These are phyloP conservation scores for Aquilaria yunnanensis DNA, from an alignment of 345 rosid genomes.

Conservation along the genomic window DNA sequence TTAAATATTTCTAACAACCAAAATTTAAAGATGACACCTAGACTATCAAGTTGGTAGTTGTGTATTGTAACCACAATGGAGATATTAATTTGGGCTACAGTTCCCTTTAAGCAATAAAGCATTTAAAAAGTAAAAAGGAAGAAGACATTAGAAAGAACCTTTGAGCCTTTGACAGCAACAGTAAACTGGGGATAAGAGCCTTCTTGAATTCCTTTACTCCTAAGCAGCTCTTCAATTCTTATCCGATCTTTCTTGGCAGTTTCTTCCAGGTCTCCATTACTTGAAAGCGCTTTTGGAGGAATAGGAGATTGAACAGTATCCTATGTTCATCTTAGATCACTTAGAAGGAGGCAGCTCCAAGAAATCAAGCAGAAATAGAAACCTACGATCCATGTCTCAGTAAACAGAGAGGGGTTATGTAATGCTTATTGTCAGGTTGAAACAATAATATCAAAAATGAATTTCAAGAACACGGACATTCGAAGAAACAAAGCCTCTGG, in stretches of 20 bases:
- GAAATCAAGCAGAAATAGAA: slow-evolving; percentile 3
- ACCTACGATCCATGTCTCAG: not conserved
- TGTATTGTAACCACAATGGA: too few species aligned
- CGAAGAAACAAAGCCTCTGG: not conserved
- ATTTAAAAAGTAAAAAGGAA: not conserved
- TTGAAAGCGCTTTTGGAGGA: slow-evolving; percentile 44
- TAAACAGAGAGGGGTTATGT: not conserved
- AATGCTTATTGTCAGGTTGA: not conserved
- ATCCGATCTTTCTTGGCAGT: slow-evolving; percentile 61
- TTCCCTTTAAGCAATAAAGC: not conserved
- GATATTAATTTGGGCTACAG: too few species aligned
- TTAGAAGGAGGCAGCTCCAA: slow-evolving; percentile 2
- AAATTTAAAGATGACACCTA: too few species aligned
- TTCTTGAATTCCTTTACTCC: slow-evolving; percentile 41
- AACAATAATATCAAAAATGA: not conserved
- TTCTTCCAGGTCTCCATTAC: slow-evolving; percentile 46
- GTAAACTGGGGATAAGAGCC: slow-evolving; percentile 68
- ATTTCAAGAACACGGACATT: too few species aligned
- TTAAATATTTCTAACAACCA: too few species aligned
- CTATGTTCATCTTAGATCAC: slow-evolving; percentile 20
- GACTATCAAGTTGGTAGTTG: too few species aligned
- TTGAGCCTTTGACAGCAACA: slow-evolving; percentile 83
- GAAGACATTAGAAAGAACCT: slow-evolving; percentile 38
- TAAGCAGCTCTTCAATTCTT: slow-evolving; percentile 56
- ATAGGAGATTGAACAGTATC: slow-evolving; percentile 28